Base-by-base conservation (phyloP, 2,329 filamentous ascomycete genomes). In the Exophiala alcalophila region DNA sequence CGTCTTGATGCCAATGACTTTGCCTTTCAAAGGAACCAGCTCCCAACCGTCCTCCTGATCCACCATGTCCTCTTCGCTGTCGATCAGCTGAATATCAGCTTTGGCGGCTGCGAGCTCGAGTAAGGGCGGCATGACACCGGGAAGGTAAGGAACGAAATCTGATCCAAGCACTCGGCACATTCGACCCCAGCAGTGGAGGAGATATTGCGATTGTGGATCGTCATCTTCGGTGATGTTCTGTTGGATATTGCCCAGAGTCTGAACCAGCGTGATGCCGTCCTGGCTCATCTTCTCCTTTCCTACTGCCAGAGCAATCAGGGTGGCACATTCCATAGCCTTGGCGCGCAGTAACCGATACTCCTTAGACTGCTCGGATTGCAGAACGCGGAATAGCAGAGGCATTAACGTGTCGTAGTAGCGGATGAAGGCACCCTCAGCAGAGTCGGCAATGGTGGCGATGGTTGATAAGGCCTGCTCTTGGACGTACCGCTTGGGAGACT, bases 311-410 rank as follows among this genome's bases (percentile, higher is more conserved):
- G 92, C 70, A 59, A 98, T 98, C 29, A 98, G 72, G 5, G 92
- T 98, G 12, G 92, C 91, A 61, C 92, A 98, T 67, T 98, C 92
- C 92, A 98, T 98, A 3, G 92, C 92, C 73, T 98, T 98, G 35
- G 92, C 92, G 45, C 91, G 81, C 26, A 98, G 77, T 32, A 97
- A 72, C 40, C 91, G 79, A 66, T 90, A 90, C 60, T 98, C 92
- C 69, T 94, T 96, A 39, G 90, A 87, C 58, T 90, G 91, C 60
- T 96, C 89, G 56, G 89, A 81, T 60, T 83, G 84, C 36, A 98
- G 71, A 7, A 97, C 91, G 49, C 84, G 86, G 65, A 97, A 90
- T 5, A 98, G 76, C 34, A 96, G 73, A 11, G 92, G 92, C 92
- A 98, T 98, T 25, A 98, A 74, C 5, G 84, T 91, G 54, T 91